phyloP scores from a whole-genome alignment of 2,329 filamentous ascomycete genomes.

The Dactylellina leptospora region DNA sequence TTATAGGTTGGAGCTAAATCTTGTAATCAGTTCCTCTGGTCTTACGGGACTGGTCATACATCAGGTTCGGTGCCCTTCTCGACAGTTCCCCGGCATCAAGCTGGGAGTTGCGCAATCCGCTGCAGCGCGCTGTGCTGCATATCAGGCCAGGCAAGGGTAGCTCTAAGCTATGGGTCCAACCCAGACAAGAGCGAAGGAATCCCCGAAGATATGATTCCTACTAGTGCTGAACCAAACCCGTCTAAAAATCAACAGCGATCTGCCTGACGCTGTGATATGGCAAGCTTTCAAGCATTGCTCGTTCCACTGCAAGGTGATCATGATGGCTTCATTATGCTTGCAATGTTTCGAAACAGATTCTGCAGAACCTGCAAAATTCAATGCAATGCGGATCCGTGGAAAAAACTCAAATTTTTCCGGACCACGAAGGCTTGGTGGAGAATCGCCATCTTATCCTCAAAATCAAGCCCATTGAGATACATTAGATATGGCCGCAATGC shows the following conservation, averaged over 20 bases:
- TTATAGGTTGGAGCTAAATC: conserved; percentile 41
- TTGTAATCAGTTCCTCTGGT: conserved; percentile 43
- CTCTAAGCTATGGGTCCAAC: conserved; percentile 16
- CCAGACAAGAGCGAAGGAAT: conserved; percentile 19
- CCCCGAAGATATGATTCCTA: conserved; percentile 19
- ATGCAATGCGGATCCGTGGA: conserved; percentile 23
- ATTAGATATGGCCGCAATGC: conserved; percentile 17
- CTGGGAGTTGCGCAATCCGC: conserved; percentile 43
- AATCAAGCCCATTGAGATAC: background rate
- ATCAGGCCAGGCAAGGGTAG: conserved; percentile 36
- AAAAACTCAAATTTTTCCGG: conserved; percentile 28
- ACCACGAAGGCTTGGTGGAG: background rate
- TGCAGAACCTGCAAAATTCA: conserved; percentile 1
- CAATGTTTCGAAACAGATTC: conserved; percentile 41
- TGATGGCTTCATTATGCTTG: conserved; percentile 27
- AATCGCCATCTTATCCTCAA: background rate
- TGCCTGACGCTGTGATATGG: conserved; percentile 4
- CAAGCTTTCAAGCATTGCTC: conserved; percentile 24
- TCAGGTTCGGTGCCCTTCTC: conserved; percentile 3
- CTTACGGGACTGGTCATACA: conserved; percentile 39
- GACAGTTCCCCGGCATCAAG: conserved; percentile 14
- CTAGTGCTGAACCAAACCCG: conserved; percentile 4
- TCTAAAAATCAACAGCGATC: conserved; percentile 32
- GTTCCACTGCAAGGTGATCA: conserved; percentile 41
- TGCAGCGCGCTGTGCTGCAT: background rate